Conservation (phyloP, 2,329 filamentous ascomycete genomes). For the Penicillium paneum region DNA sequence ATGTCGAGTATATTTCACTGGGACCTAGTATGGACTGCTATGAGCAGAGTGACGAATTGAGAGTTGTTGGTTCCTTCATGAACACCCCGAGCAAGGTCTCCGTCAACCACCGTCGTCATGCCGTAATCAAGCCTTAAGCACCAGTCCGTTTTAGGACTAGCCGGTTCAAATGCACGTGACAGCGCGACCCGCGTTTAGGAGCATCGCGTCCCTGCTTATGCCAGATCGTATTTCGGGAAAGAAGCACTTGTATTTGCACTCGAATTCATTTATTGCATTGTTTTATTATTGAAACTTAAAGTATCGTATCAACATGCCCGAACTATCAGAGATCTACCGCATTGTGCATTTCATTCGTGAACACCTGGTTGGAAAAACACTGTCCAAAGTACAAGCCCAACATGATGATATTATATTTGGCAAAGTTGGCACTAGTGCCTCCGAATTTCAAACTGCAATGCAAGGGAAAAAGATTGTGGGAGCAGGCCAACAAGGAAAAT, state of each 20-base stretch:
- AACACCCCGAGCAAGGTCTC: neutral
- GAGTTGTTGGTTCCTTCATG: neutral
- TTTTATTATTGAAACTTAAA: neutral
- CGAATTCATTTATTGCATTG: neutral
- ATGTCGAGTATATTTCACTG: neutral
- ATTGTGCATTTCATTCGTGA: conserved; percentile 81
- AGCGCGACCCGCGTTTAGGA: neutral
- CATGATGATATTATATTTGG: conserved; percentile 86
- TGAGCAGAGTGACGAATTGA: neutral
- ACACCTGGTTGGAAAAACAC: conserved; percentile 78
- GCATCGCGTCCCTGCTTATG: neutral
- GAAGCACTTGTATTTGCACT: conserved; percentile 4
- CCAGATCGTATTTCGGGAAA: neutral
- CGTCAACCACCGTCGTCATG: neutral
- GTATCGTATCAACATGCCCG: conserved; percentile 41
- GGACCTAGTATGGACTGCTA: neutral
- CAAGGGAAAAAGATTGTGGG: conserved; percentile 68
- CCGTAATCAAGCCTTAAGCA: neutral
- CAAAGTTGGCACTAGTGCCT: conserved; percentile 77
- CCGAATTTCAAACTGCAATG: conserved; percentile 70
- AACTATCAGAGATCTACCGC: conserved; percentile 66
- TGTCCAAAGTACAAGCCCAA: conserved; percentile 65
- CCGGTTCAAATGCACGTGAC: conserved; percentile 1
- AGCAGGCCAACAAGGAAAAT: conserved; percentile 88
- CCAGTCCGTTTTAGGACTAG: neutral